phyloP scores from a whole-genome alignment of 495 filamentous ascomycete genomes.

The Tuber umbilicatum region DNA sequence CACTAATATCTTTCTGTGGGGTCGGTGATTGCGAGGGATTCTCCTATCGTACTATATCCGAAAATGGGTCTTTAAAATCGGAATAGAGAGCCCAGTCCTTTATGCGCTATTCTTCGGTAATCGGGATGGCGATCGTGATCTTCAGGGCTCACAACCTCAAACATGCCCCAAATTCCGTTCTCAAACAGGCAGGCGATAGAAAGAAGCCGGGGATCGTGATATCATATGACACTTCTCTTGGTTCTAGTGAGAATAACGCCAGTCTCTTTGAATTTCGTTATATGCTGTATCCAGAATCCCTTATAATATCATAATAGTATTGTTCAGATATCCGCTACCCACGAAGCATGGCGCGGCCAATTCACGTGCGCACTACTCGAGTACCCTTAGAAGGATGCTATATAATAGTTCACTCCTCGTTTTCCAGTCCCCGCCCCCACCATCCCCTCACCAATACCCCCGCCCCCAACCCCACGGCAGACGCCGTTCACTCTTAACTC shows the following conservation, averaged over 20 bases:
- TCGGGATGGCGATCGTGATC: neutral
- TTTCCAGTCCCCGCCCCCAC: neutral
- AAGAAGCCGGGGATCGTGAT: neutral
- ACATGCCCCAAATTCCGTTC: neutral
- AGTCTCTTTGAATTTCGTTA: neutral
- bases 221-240: neutral
- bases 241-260: neutral
- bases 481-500: neutral
- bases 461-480: neutral
- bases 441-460: neutral
- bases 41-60: neutral
- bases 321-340: neutral
- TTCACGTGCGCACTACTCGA: neutral
- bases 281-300: neutral
- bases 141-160: neutral
- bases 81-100: neutral
- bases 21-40: neutral
- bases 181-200: neutral
- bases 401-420: neutral
- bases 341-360: neutral
- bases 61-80: neutral
- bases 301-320: constrained; percentile 9
- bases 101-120: neutral
- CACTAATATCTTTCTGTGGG: neutral
- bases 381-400: neutral